Conservation (phyloP, 768 basidiomycete genomes). For the Suillus spraguei region DNA sequence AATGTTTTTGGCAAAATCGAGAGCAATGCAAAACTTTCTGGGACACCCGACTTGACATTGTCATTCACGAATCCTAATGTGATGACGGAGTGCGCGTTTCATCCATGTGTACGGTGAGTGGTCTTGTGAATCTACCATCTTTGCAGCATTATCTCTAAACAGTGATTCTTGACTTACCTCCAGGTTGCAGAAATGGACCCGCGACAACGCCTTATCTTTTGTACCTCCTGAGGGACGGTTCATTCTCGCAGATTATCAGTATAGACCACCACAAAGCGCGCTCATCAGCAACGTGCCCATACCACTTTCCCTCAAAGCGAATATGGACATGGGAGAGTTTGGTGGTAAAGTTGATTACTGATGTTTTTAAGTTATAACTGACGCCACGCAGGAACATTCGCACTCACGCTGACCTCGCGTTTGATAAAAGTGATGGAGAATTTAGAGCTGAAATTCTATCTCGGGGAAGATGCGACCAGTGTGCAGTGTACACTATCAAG, state of each 20-base stretch:
- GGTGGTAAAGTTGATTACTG: slow-evolving; percentile 25
- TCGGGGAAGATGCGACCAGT: slow-evolving; percentile 73
- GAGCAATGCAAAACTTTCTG: slow-evolving; percentile 75
- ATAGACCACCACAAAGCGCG: slow-evolving; percentile 41
- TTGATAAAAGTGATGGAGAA: slow-evolving; percentile 70
- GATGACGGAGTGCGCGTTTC: slow-evolving; percentile 82
- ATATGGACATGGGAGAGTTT: slow-evolving; percentile 32
- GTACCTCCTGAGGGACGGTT: slow-evolving; percentile 94
- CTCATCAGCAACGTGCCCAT: slow-evolving; percentile 51
- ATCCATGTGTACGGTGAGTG: slow-evolving; percentile 86
- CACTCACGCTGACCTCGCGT: slow-evolving; percentile 64
- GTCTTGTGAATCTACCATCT: slow-evolving; percentile 3
- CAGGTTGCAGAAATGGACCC: slow-evolving; percentile 80
- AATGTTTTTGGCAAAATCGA: slow-evolving; percentile 79
- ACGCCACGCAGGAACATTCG: slow-evolving; percentile 52
- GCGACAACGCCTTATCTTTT: slow-evolving; percentile 81
- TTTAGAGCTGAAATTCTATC: slow-evolving; percentile 67
- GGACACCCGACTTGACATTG: slow-evolving; percentile 85
- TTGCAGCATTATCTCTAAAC: slow-evolving; percentile 11
- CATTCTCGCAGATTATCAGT: slow-evolving; percentile 82
- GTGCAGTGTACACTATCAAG: slow-evolving; percentile 73
- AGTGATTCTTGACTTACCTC: background rate
- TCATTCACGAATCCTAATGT: slow-evolving; percentile 75
- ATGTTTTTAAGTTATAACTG: background rate
- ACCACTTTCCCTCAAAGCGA: slow-evolving; percentile 52